phyloP scores from a whole-genome alignment of 2,329 filamentous ascomycete species.

The Alternaria sp. region DNA sequence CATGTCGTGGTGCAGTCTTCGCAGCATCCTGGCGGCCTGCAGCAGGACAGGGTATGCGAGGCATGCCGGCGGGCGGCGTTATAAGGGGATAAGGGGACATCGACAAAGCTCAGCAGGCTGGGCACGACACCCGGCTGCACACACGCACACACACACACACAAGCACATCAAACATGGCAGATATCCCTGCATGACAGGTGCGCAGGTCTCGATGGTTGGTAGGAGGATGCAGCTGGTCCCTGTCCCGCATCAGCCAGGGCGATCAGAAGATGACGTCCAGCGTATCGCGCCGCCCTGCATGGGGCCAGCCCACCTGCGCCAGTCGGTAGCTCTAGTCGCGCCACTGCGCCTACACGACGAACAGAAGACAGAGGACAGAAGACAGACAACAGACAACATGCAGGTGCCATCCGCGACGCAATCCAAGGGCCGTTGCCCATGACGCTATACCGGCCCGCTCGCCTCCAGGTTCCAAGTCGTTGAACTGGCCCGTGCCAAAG shows the following conservation, averaged over 20 bases:
- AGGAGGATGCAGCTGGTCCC: conserved; percentile 29
- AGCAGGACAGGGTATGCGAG: conserved; percentile 21
- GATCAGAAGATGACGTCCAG: conserved; percentile 35
- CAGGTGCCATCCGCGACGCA: conserved; percentile 4
- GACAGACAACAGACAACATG: not conserved
- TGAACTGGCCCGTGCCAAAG: conserved; percentile 18
- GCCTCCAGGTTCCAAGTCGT: conserved; percentile 11
- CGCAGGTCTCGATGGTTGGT: conserved; percentile 29
- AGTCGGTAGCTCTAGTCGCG: conserved; percentile 17
- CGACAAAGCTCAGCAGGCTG: conserved; percentile 36
- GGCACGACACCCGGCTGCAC: conserved; percentile 22
- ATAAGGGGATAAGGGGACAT: conserved; percentile 28
- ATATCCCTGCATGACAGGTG: conserved; percentile 32
- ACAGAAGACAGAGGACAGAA: not conserved
- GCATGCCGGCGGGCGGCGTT: conserved; percentile 35
- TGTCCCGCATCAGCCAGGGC: conserved; percentile 36
- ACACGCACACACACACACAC: conserved; percentile 22
- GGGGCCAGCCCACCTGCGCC: conserved; percentile 30
- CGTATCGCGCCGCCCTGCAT: conserved; percentile 32
- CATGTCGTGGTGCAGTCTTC: conserved; percentile 37
- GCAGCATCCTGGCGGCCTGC: conserved; percentile 40
- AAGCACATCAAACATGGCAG: conserved; percentile 44
- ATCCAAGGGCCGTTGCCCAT: conserved; percentile 16
- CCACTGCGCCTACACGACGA: conserved; percentile 8
- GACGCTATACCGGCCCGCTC: conserved; percentile 29